These are phyloP conservation scores for Cyclostephanos tholiformis DNA, from an alignment of 108 stramenopile species.

Conservation along the genomic window DNA sequence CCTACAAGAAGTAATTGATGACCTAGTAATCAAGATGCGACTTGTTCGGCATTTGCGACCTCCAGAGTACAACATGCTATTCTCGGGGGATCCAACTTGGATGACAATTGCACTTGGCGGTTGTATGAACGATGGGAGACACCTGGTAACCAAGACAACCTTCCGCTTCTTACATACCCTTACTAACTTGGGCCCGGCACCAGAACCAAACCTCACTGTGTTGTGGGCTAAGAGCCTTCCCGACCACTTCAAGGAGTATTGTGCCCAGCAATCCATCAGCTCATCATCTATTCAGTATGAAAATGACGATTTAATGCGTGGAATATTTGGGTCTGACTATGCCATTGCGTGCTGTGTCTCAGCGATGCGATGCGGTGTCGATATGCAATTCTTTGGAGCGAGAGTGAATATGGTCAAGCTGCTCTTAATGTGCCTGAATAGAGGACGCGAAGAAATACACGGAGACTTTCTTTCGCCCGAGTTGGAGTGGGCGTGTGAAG, in stretches of 20 bases:
- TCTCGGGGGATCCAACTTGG: conserved; percentile 72
- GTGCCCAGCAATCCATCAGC: conserved; percentile 59
- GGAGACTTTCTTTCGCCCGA: conserved; percentile 55
- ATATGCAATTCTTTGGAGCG: conserved; percentile 79
- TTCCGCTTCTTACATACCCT: conserved; percentile 52
- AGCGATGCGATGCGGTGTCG: conserved; percentile 63
- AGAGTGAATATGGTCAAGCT: conserved; percentile 67
- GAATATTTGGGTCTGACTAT: conserved; percentile 65
- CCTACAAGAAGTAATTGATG: conserved; percentile 63
- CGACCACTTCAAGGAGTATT: conserved; percentile 59
- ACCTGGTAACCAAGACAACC: conserved; percentile 63
- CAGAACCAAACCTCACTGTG: conserved; percentile 73
- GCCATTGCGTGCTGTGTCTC: conserved; percentile 76
- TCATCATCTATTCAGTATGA: conserved; percentile 63
- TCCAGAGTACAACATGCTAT: conserved; percentile 70
- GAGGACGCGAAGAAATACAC: conserved; percentile 63
- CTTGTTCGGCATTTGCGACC: conserved; percentile 62
- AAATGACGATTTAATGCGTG: conserved; percentile 69
- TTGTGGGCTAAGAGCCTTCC: conserved; percentile 63
- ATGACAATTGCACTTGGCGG: conserved; percentile 64
- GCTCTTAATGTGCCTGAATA: conserved; percentile 66
- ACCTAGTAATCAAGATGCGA: conserved; percentile 54
- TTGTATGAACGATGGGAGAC: conserved; percentile 47
- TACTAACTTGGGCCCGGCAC: conserved; percentile 52
- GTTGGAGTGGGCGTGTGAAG: conserved; percentile 56